Evolutionary conservation across 2,329 filamentous ascomycete species (phyloP), one percentile per base, ranked within the genome.

Genomic region (Cladophialophora bantiana): DNA sequence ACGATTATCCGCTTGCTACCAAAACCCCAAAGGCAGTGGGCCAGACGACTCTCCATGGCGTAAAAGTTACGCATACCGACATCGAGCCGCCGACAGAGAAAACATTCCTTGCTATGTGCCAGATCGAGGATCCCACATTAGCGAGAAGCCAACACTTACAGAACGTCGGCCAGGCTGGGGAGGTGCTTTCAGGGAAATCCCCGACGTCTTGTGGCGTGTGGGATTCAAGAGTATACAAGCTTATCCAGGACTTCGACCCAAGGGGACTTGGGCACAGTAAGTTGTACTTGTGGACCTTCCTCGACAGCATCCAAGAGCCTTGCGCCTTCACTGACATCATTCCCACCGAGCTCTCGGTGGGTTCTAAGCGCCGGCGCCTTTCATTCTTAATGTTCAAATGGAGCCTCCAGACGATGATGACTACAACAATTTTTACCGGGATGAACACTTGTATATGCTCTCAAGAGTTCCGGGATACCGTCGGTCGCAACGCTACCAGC

Each of bases 391-490:
- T 12, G 59, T 62, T 4, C 59, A 62, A 55, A 55, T 53, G 32
- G 59, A 62, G 20, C 59, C 59, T 20, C 31, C 34, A 5, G 59
- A 62, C 54, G 59, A 35, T 42, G 59, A 62, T n/a, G 59, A 62
- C 32, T 62, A 62, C 59, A 54, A 62, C 35, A 54, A 26, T 15
- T 62, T 55, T 10, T 62, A 62, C 48, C 59, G 38, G 18, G 45
- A 62, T 18, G 59, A 62, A 42, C 59, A 62, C 45, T 26, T 62
- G 34, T 38, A 55, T 26, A 62, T 62, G 59, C 59, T 62, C 12
- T 38, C 32, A 10, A 55, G 13, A 55, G 59, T 62, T 7, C 59
- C 59, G 9, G 59, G 59, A 13, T 62, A 62, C 18, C 59, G 59
- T 13, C 59, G 59, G 18, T 62, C 59, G n/a, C 59, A 62, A 34